A percentile compares a stretch with the other conserved stretches of the same genome.
phyloP scores from a whole-genome alignment of 352 stramenopile species.

The Globisporangium nodosum region DNA sequence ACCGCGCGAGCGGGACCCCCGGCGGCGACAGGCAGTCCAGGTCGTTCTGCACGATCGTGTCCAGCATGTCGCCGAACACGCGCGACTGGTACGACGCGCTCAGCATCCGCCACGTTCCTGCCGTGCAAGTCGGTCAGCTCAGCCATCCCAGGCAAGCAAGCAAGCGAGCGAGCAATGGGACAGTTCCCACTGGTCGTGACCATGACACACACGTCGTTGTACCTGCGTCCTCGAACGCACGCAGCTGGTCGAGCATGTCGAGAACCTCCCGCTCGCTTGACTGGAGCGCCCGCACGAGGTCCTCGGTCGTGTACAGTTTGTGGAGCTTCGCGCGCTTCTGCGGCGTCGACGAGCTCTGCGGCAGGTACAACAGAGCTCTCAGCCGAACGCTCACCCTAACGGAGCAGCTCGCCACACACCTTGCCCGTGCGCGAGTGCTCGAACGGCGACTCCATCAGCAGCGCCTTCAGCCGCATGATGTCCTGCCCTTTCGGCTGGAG shows the following conservation, averaged over 20 bases:
- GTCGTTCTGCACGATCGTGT: slow-evolving; percentile 66
- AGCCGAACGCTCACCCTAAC: no score
- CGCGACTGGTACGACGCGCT: slow-evolving; percentile 42
- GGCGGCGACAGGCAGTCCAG: slow-evolving; percentile 41
- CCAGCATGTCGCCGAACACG: slow-evolving; percentile 72
- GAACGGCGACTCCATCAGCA: slow-evolving; percentile 64
- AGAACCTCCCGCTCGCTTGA: slow-evolving; percentile 59
- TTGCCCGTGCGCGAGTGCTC: slow-evolving; percentile 23
- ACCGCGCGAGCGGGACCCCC: slow-evolving; percentile 34
- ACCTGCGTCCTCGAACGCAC: slow-evolving; percentile 69
- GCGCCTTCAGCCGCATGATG: slow-evolving; percentile 39
- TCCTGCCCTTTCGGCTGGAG: slow-evolving; percentile 61
- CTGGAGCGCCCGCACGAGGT: slow-evolving; percentile 60
- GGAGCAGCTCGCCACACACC: neutral
- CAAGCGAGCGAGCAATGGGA: no score
- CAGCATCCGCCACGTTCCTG: slow-evolving; percentile 57
- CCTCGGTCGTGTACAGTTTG: slow-evolving; percentile 51
- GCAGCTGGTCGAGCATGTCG: slow-evolving; percentile 48
- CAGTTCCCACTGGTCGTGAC: no score
- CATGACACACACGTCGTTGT: no score
- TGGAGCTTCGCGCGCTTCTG: slow-evolving; percentile 45
- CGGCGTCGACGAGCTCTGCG: slow-evolving; percentile 4
- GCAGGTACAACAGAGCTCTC: neutral
- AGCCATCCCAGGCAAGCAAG: no score
- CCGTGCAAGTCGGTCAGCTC: neutral